phyloP scores from a whole-genome alignment of 1,139 yeast species.

The Candida pseudocylindracea region DNA sequence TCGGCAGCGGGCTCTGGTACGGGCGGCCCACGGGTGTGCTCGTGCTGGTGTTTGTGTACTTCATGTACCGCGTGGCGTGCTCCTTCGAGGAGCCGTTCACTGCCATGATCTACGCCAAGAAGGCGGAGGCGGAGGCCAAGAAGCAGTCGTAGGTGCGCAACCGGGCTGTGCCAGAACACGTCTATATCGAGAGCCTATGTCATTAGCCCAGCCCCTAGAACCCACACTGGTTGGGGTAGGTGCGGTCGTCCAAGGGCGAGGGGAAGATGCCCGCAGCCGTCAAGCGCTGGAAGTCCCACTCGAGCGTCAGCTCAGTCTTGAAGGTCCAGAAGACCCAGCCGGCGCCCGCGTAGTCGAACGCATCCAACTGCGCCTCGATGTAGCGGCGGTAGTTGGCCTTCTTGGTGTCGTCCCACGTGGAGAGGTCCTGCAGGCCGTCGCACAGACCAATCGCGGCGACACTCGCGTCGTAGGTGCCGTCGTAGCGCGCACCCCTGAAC shows the following conservation, averaged over 20 bases:
- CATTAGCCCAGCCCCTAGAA: too few relatives aligned
- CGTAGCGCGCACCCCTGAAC: slow-evolving; percentile 34
- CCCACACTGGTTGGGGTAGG: slow-evolving; percentile 10
- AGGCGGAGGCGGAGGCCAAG: too few relatives aligned
- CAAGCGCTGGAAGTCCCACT: slow-evolving; percentile 39
- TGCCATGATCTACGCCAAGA: slow-evolving; percentile 44
- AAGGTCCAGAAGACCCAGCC: slow-evolving; percentile 59
- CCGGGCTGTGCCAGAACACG: too few relatives aligned
- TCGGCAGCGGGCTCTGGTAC: slow-evolving; percentile 76
- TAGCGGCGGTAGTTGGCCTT: slow-evolving; percentile 25
- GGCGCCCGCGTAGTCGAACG: slow-evolving; percentile 14
- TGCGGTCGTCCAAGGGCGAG: slow-evolving; percentile 26
- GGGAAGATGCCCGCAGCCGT: slow-evolving; percentile 31
- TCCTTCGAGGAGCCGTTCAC: slow-evolving; percentile 93
- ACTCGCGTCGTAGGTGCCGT: slow-evolving; percentile 12
- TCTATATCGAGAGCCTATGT: too few relatives aligned
- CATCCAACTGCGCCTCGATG: slow-evolving; percentile 20
- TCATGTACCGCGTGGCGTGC: slow-evolving; percentile 71
- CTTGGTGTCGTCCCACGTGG: slow-evolving; percentile 13
- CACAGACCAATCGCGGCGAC: slow-evolving; percentile 14
- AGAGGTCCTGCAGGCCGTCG: slow-evolving; percentile 10
- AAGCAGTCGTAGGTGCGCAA: too few relatives aligned
- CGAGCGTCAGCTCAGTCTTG: slow-evolving; percentile 37
- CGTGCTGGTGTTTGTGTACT: slow-evolving; percentile 47
- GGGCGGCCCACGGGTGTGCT: slow-evolving; percentile 80